Base-by-base conservation (phyloP, 2,329 filamentous ascomycete genomes). In the Trichoderma koningiopsis region DNA sequence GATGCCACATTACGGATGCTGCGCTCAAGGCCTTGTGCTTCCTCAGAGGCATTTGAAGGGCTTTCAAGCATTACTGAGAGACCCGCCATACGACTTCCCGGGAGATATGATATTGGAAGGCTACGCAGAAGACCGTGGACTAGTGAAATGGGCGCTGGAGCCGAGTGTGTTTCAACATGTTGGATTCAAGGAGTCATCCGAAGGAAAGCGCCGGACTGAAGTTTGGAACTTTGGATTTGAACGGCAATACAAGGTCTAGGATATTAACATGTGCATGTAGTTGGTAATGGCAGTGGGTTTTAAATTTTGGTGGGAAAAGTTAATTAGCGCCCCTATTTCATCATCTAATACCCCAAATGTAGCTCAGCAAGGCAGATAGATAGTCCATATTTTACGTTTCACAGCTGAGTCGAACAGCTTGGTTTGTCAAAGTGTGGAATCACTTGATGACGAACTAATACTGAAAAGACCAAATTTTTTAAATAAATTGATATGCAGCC, bases 1-100 rank as follows among this genome's bases (percentile, higher is more conserved):
- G 72, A 81, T 81, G 79, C 76, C 77, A 13, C 73, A 74, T 5
- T 81, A 80, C 53, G 80, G 80, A 0, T 81, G 80, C 70, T 81
- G 80, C 68, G 76, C 79, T 0, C 80, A 81, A 67, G 80, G 80
- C 0, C 71, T 81, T 2, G 75, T 81, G 3, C 79, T 79, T 47
- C 77, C 80, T 4, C 68, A 71, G 7, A 74, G 74, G 2, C 76
- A 81, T 19, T 68, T 81, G 3, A 71, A 73, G 5, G 72, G 65
- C 2, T 64, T 81, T 1, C 74, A 76, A 35, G 65, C 66, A 14
- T 62, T 79, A 29, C 71, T 79, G 5, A 71, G 75, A 7, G 71
- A 75, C 14, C 78, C 78, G 8, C 78, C 78, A 2, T 80, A 71
- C n/a, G 71, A 74, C 27, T 79, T 78, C 43, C 73, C 78, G 0